Conservation (phyloP, 257 asterid genomes). For the Nyctanthes arbortristis region DNA sequence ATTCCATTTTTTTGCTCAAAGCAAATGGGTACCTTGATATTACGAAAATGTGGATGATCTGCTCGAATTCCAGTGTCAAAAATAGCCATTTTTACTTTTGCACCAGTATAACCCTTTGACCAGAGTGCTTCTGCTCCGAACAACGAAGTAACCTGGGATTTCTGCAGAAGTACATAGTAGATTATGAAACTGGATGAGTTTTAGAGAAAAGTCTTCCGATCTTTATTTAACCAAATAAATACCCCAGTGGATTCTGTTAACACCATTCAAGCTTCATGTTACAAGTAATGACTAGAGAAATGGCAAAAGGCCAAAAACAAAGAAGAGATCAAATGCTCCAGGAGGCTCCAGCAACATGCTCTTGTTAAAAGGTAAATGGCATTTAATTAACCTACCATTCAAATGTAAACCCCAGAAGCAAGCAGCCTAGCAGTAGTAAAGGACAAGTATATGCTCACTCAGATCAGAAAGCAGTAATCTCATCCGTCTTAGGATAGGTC, state of each 20-base stretch:
- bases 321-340: neutral
- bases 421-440: neutral
- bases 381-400: neutral
- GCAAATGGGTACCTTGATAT: constrained; percentile 69
- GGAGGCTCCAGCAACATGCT: neutral
- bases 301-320: constrained; percentile 6
- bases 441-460: neutral
- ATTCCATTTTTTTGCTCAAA: constrained; percentile 14
- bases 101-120: constrained; percentile 91
- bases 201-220: neutral
- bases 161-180: constrained; percentile 55
- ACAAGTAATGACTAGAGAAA: constrained; percentile 2
- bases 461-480: neutral
- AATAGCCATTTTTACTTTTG: constrained; percentile 98
- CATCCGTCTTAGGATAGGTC: neutral
- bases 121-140: constrained; percentile 96
- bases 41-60: constrained; percentile 95
- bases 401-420: neutral
- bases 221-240: neutral
- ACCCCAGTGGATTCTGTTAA: constrained; percentile 4
- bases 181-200: constrained; percentile 19
- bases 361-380: constrained; percentile 3
- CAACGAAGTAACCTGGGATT: constrained; percentile 91
- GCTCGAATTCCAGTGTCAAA: constrained; percentile 95
- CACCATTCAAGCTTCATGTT: neutral